Conservation (phyloP, 805 yeast species). For the Cyberlindnera nakhonratchasimensis region DNA sequence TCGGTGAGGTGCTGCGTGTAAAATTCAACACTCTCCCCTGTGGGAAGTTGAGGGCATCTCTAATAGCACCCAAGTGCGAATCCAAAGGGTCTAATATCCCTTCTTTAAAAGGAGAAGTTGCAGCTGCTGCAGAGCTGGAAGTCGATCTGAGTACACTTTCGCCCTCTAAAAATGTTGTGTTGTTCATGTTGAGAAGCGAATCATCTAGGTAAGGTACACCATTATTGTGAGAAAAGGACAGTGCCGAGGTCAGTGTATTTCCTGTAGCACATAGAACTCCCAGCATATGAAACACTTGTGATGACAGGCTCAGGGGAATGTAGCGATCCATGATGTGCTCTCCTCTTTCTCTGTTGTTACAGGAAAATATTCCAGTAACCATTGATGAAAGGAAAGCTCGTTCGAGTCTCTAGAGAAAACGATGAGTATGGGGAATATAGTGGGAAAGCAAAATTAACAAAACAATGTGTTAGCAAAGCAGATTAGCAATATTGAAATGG, state of each 20-base stretch:
- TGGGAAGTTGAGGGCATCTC: slow-evolving; percentile 48
- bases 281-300: slow-evolving; percentile 3
- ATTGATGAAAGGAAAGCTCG: background rate
- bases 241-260: background rate
- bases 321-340: slow-evolving; percentile 34
- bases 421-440: background rate
- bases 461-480: background rate
- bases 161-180: slow-evolving; percentile 19
- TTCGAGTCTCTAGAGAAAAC: background rate
- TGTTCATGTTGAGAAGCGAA: slow-evolving; percentile 18
- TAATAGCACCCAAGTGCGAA: slow-evolving; percentile 39
- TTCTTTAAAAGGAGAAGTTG: no score
- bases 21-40: slow-evolving; percentile 41
- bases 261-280: no score
- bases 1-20: slow-evolving; percentile 8
- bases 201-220: slow-evolving; percentile 10
- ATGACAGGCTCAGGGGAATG: slow-evolving; percentile 31
- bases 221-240: background rate
- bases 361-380: slow-evolving; percentile 11
- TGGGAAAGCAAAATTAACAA: no score
- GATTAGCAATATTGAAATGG: background rate
- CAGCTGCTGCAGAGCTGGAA: no score
- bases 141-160: slow-evolving; percentile 1
- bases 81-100: no score
- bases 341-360: slow-evolving; percentile 9